phyloP scores from a whole-genome alignment of 2,329 filamentous ascomycete species.

The Massarina eburnea region DNA sequence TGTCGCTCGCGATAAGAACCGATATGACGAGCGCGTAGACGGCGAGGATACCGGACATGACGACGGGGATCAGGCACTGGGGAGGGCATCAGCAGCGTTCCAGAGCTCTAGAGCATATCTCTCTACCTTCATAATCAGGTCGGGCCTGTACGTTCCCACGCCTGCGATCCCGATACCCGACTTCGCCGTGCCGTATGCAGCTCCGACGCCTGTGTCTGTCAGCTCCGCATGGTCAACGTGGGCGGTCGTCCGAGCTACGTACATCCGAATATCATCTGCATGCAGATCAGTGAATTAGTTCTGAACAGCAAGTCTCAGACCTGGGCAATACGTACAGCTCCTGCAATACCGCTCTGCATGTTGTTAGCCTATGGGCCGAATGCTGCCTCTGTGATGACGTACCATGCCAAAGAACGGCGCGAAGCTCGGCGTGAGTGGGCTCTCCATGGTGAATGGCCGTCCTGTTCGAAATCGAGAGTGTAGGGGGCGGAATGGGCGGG shows the following conservation, averaged over 20 bases:
- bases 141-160: slow-evolving; percentile 80
- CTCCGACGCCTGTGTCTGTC: slow-evolving; percentile 61
- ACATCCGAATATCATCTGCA: slow-evolving; percentile 79
- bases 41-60: slow-evolving; percentile 99
- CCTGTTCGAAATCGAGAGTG: neutral
- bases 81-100: slow-evolving; percentile 14
- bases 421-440: slow-evolving; percentile 72
- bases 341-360: slow-evolving; percentile 70
- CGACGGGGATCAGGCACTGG: slow-evolving; percentile 80
- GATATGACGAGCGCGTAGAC: slow-evolving; percentile 97
- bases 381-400: slow-evolving; percentile 41
- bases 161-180: slow-evolving; percentile 86
- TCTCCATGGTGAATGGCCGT: slow-evolving; percentile 23
- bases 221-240: slow-evolving; percentile 10
- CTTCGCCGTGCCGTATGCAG: slow-evolving; percentile 85
- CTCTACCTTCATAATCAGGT: slow-evolving; percentile 85
- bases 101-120: neutral
- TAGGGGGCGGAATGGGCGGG: neutral
- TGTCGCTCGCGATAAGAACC: slow-evolving; percentile 90
- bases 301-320: slow-evolving; percentile 18
- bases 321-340: slow-evolving; percentile 54
- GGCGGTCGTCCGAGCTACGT: slow-evolving; percentile 40
- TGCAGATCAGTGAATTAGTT: slow-evolving; percentile 24
- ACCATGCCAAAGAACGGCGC: slow-evolving; percentile 90
- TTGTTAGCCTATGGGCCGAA: slow-evolving; percentile 34